These are phyloP conservation scores for Aspergillus ochraceus DNA, from an alignment of 2,329 filamentous ascomycete genomes.

Conservation along the genomic window DNA sequence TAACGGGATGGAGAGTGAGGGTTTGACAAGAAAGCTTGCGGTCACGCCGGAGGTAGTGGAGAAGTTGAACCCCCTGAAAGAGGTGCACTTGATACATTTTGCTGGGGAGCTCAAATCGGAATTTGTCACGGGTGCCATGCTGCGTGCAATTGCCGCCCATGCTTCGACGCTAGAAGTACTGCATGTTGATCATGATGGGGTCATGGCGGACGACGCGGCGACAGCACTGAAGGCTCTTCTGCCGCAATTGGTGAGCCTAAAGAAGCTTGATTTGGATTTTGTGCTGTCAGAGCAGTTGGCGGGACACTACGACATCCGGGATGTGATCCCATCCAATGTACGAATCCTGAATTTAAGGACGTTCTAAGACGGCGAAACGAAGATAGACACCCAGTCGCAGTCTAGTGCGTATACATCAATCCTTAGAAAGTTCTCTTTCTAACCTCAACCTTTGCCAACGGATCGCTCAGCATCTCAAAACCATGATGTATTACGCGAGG, in stretches of 20 bases:
- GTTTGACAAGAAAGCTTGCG: background rate
- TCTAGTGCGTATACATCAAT: too few relatives aligned
- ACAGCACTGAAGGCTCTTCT: background rate
- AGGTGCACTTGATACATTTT: background rate
- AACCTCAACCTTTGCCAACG: constrained; percentile 7
- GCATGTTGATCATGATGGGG: background rate
- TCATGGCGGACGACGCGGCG: background rate
- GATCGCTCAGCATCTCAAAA: constrained; percentile 8
- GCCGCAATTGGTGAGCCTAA: background rate
- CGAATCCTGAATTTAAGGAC: too few relatives aligned
- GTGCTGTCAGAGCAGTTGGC: background rate
- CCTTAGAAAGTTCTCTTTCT: background rate
- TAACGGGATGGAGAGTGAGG: background rate
- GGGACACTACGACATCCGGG: background rate
- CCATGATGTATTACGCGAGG: background rate
- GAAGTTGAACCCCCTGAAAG: background rate
- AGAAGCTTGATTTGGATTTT: background rate
- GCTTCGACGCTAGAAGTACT: background rate
- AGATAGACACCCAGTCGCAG: too few relatives aligned
- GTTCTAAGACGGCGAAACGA: too few relatives aligned
- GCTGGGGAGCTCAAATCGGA: background rate
- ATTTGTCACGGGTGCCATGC: background rate
- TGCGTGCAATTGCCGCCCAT: background rate
- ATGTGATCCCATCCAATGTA: background rate
- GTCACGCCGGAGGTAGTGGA: background rate